Base-by-base conservation (phyloP, 768 basidiomycete species). In the Podaxis sp. region DNA sequence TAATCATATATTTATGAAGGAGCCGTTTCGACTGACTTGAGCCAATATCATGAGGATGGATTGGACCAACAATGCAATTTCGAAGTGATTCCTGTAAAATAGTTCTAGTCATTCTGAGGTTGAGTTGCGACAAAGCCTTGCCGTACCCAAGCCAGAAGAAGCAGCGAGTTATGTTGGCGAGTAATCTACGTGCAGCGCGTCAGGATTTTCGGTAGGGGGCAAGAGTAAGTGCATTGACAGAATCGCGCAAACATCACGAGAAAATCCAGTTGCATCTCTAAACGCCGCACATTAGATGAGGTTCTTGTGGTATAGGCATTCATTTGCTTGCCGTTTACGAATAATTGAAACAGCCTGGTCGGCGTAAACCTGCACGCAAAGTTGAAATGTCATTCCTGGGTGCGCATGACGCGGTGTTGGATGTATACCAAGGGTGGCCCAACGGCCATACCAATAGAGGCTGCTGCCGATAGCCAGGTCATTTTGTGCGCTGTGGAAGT, bases 251-350 rank as follows among this genome's bases (percentile, higher is more conserved):
- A 94, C 87, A 71, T 95, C 93, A 69, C 85, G 84, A 59, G 93
- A 93, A 71, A 95, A 95, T 2, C 93, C 93, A 44, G 89, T 89
- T 4, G 92, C 83, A 67, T 94, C 90, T 75, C 93, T 94, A 58
- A 48, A 65, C 38, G 40, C 58, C 50, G 52, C 56, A 30, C 26
- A 63, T 56, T 59, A 48, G 22, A 36, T 60, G n/a, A 53, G 7
- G 20, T 36, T 26, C 0, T 41, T 49, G 58, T 49, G 60, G 17
- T 41, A 22, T 50, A 49, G 63, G 24, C 13, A 72, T 82, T 62
- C 55, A 83, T 90, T 86, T 87, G 22, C 61, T 49, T 30, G 48
- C 61, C 61, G 61, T 78, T 90, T 92, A 55, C 81, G 84, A 64
- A 94, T 75, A 59, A 95, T 95, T n/a, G 91, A 93, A 58, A 80